Evolutionary conservation across 768 basidiomycete genomes (phyloP).

Genomic region (Paxillus ammoniavirescens): DNA sequence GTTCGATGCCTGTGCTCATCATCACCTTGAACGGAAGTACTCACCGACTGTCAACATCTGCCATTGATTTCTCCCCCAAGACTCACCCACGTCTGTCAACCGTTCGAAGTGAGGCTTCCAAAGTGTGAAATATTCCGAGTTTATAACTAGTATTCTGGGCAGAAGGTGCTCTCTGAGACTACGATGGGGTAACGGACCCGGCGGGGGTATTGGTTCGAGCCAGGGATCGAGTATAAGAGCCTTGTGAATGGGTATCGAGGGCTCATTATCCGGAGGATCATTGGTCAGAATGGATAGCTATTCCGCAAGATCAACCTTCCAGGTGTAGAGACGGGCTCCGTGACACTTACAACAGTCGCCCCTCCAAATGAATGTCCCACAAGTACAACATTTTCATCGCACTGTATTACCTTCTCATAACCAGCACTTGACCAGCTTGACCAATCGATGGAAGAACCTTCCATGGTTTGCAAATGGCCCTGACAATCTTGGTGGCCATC

Average conservation of each 20-base stretch:
- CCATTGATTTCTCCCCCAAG: slow-evolving; percentile 50
- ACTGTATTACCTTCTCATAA: too few relatives aligned
- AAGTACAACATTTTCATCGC: too few relatives aligned
- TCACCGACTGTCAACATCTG: slow-evolving; percentile 50
- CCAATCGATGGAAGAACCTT: too few relatives aligned
- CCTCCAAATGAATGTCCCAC: too few relatives aligned
- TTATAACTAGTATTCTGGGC: slow-evolving; percentile 61
- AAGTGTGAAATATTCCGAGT: slow-evolving; percentile 74
- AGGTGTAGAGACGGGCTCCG: too few relatives aligned
- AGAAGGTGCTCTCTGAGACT: slow-evolving; percentile 9
- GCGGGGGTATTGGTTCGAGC: slow-evolving; percentile 71
- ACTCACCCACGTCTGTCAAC: slow-evolving; percentile 49
- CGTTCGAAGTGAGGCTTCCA: slow-evolving; percentile 75
- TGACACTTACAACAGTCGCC: too few relatives aligned
- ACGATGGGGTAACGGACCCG: slow-evolving; percentile 40
- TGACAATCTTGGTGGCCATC: too few relatives aligned
- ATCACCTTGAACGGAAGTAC: slow-evolving; percentile 10
- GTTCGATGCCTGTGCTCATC: neutral
- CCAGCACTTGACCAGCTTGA: too few relatives aligned
- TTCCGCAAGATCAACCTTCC: too few relatives aligned
- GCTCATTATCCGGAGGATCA: slow-evolving; percentile 28
- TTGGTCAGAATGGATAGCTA: too few relatives aligned
- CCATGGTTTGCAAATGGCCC: too few relatives aligned
- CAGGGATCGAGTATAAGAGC: slow-evolving; percentile 79
- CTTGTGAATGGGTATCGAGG: slow-evolving; percentile 51